A percentile compares a stretch with the other conserved stretches of the same genome.
phyloP scores from a whole-genome alignment of 345 rosid species.

The Salix brachista region DNA sequence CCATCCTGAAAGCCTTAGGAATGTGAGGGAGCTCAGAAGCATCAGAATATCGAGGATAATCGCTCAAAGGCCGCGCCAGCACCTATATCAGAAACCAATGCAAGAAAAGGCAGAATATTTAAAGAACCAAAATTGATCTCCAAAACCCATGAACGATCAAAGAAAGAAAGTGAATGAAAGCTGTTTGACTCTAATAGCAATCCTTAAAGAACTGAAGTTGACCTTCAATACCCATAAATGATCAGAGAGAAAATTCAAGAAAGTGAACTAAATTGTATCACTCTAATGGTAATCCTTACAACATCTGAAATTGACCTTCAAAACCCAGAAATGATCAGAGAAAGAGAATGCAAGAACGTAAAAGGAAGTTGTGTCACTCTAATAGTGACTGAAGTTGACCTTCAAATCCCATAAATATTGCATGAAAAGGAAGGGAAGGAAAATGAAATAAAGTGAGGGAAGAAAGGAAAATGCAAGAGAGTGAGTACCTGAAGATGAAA shows the following conservation, averaged over 20 bases:
- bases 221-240: too few relatives aligned
- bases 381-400: background rate
- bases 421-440: background rate
- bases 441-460: too few relatives aligned
- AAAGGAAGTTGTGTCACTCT: background rate
- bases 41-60: background rate
- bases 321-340: background rate
- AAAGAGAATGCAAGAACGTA: background rate
- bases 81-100: background rate
- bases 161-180: background rate
- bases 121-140: background rate
- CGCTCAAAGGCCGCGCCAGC: background rate
- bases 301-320: background rate
- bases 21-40: constrained; percentile 6
- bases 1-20: constrained; percentile 9
- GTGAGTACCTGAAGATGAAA: background rate
- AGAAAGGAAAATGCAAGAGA: background rate
- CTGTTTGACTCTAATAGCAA: too few relatives aligned
- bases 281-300: background rate
- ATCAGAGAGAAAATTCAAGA: background rate
- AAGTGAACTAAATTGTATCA: background rate
- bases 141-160: background rate
- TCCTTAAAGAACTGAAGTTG: too few relatives aligned
- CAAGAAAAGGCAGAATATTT: background rate
- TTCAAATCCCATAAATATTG: background rate